A percentile compares a stretch with the other conserved stretches of the same genome.
Evolutionary conservation across 2,329 filamentous ascomycete species (phyloP).

Genomic region (Hypomyces rosellus): DNA sequence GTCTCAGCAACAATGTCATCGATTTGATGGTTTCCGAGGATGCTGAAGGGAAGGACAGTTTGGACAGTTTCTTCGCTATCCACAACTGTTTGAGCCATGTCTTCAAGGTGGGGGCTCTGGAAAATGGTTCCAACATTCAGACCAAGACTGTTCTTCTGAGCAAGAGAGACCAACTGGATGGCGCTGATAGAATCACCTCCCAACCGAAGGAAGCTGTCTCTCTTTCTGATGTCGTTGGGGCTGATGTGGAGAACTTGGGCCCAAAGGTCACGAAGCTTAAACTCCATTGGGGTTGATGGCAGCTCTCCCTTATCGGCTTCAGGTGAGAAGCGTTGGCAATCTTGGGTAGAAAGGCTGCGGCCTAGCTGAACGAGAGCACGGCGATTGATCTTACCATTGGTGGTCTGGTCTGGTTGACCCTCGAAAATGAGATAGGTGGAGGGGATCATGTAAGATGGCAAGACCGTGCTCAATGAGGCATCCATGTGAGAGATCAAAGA

Average conservation of each 20-base stretch:
- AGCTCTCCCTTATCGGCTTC: neutral
- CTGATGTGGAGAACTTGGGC: neutral
- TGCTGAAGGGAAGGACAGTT: neutral
- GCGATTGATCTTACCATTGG: slow-evolving; percentile 8
- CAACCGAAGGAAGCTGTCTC: slow-evolving; percentile 14
- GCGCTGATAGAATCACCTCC: slow-evolving; percentile 15
- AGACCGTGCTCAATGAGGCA: neutral
- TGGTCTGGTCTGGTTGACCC: slow-evolving; percentile 4
- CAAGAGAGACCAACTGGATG: slow-evolving; percentile 11
- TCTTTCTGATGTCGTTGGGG: slow-evolving; percentile 6
- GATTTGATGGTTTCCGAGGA: neutral
- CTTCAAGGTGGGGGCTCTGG: slow-evolving; percentile 10
- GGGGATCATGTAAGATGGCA: slow-evolving; percentile 7
- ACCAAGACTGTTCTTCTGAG: slow-evolving; percentile 6
- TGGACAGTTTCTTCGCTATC: neutral
- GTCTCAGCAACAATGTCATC: neutral
- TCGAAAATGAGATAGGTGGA: slow-evolving; percentile 2
- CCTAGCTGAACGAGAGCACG: neutral
- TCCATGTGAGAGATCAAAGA: neutral
- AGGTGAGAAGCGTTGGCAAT: neutral
- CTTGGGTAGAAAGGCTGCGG: neutral
- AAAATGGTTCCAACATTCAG: slow-evolving; percentile 11
- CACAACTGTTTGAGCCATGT: neutral
- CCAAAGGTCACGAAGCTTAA: slow-evolving; percentile 2
- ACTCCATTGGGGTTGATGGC: slow-evolving; percentile 3